Conservation (phyloP, 1,284 basidiomycete species). For the Ceratobasidium sp. region DNA sequence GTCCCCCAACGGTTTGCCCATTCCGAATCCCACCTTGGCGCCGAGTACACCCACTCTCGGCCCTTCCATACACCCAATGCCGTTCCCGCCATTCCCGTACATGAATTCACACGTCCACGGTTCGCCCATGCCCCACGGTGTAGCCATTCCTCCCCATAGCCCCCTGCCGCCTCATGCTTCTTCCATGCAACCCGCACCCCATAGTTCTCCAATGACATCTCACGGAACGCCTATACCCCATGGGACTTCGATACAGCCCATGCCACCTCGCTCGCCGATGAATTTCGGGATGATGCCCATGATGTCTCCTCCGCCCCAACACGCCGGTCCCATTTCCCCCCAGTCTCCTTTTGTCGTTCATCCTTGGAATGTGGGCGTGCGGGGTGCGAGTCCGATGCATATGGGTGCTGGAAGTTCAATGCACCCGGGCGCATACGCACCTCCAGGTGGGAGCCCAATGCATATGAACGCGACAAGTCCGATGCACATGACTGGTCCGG, state of each 20-base stretch:
- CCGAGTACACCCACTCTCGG: no score
- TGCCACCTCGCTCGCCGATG: neutral
- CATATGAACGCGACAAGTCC: neutral
- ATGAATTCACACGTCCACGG: no score
- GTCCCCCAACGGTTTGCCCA: slow-evolving; percentile 11
- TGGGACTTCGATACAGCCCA: neutral
- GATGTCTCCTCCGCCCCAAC: slow-evolving; percentile 20
- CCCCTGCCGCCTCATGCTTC: neutral
- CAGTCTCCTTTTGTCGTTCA: neutral
- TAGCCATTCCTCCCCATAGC: no score
- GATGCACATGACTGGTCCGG: neutral
- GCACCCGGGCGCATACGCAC: neutral
- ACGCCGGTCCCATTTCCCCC: neutral
- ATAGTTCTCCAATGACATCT: neutral
- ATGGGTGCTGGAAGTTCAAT: neutral
- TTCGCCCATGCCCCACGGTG: neutral
- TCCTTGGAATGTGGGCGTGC: neutral
- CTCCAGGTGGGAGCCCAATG: slow-evolving; percentile 6
- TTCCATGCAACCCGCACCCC: neutral
- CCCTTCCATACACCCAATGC: no score
- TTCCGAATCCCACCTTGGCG: neutral
- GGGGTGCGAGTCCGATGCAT: slow-evolving; percentile 5
- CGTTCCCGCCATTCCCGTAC: no score
- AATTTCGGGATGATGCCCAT: neutral
- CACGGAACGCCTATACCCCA: neutral